These are phyloP conservation scores for Phaeosphaeria sp. DNA, from an alignment of 2,329 filamentous ascomycete genomes.

Conservation along the genomic window DNA sequence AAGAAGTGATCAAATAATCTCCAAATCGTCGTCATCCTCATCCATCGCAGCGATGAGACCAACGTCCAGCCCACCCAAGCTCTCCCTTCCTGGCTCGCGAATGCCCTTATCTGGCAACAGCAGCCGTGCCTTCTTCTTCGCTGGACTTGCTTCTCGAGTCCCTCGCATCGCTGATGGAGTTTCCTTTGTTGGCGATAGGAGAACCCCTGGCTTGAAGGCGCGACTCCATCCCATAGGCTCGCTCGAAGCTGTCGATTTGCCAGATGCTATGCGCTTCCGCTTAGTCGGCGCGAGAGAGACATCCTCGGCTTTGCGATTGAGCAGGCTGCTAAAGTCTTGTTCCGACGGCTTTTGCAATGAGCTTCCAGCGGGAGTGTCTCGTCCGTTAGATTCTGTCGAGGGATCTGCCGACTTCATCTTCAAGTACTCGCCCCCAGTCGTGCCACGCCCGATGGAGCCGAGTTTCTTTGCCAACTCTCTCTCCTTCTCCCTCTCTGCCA, in stretches of 20 bases:
- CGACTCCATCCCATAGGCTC: conserved; percentile 55
- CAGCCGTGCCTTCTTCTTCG: conserved; percentile 58
- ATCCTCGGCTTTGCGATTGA: conserved; percentile 53
- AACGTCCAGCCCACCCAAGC: conserved; percentile 45
- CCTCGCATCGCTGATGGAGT: conserved; percentile 32
- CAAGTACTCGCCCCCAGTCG: conserved; percentile 76
- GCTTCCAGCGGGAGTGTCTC: conserved; percentile 23
- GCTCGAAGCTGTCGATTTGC: conserved; percentile 37
- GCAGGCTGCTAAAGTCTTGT: conserved; percentile 50
- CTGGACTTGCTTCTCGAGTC: conserved; percentile 44
- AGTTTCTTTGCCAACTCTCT: conserved; percentile 74
- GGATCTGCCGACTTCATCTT: conserved; percentile 41
- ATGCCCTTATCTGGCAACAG: conserved; percentile 57
- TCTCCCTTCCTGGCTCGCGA: conserved; percentile 57
- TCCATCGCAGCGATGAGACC: conserved; percentile 48
- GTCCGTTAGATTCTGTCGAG: conserved; percentile 20
- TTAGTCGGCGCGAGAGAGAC: conserved; percentile 54
- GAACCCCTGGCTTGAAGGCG: conserved; percentile 47
- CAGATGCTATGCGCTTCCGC: conserved; percentile 47
- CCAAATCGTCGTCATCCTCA: conserved; percentile 57
- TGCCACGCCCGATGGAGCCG: conserved; percentile 64
- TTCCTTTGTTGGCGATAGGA: conserved; percentile 44
- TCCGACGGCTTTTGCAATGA: conserved; percentile 25
- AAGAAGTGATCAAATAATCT: conserved; percentile 51
- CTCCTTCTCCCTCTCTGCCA: conserved; percentile 74